Base-by-base conservation (phyloP, 306 rosid species). In the Oemleria cerasiformis region DNA sequence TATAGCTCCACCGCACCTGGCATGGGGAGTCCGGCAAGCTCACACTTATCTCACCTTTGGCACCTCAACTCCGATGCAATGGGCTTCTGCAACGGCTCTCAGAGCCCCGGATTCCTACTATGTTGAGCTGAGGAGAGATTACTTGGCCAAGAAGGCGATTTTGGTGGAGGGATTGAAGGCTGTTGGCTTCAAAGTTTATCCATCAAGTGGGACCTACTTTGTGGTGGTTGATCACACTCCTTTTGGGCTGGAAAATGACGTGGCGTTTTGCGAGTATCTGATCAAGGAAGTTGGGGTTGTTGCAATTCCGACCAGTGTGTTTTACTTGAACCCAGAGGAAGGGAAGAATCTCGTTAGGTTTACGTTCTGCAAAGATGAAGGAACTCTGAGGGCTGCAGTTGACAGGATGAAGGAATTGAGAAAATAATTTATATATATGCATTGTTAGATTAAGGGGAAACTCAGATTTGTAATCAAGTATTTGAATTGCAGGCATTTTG, bases 171-270 rank as follows among this genome's bases (percentile, higher is more conserved):
- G 99, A 36, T 71, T 94, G 88, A 65, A 87, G 65, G 91, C 84
- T 2, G 97, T 85, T 9, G 97, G 97, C 41, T 94, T 94, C 84
- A 82, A 81, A 83, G 92, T 94, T 21, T 89, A 80, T 74, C 97
- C 96, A 44, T 88, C 99, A 12, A 86, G 81, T 38, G 99, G 99
- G 44, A 91, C 99, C 21, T 94, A 87, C 86, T 94, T 94, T 65
- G 89, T 94, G 67, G 84, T 91, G 68, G 97, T 91, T 2, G 97
- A 94, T 80, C 99, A 94, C 84, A 88, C 99, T 48, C 91, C 99
- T 54, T 94, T 94, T 55, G 97, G 99, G 66, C 77, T 79, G 63
- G 85, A 91, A 65, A 85, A 91, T 45, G 97, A 94, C 71, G 71
- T 94, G 56, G 88, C 88, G 20, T 94, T 94, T 49, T 91, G 96